Percentiles rank a stretch among this genome's conserved stretches.
Evolutionary conservation across 1,139 yeast genomes (phyloP).

Genomic region (Tardiomyces blankii): DNA sequence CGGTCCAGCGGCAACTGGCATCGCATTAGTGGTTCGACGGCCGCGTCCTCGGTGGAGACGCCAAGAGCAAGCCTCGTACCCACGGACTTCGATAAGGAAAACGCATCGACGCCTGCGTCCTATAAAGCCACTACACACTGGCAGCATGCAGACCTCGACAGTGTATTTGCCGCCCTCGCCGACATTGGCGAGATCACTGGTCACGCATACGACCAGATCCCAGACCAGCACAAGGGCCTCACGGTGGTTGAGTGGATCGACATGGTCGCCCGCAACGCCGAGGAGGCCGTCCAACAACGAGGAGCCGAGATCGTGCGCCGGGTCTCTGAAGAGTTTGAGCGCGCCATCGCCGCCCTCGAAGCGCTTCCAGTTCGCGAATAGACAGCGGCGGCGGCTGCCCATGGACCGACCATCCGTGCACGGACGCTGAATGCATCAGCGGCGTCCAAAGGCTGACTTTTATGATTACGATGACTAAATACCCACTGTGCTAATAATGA

Average conservation of each 20-base stretch:
- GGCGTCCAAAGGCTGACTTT: no score
- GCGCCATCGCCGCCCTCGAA: conserved; percentile 16
- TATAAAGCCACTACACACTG: conserved; percentile 8
- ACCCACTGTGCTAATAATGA: no score
- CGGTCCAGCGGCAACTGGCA: background rate
- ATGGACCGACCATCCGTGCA: background rate
- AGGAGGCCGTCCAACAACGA: conserved; percentile 19
- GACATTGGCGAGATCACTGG: conserved; percentile 33
- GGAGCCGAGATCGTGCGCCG: conserved; percentile 24
- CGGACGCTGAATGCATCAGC: background rate
- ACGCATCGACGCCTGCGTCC: background rate
- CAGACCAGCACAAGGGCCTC: conserved; percentile 57
- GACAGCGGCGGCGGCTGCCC: no score
- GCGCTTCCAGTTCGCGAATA: conserved; percentile 6
- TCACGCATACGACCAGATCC: conserved; percentile 37
- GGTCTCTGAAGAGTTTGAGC: conserved; percentile 16
- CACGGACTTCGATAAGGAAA: background rate
- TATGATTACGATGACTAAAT: no score
- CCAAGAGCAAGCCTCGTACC: background rate
- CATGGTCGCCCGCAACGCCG: conserved; percentile 29
- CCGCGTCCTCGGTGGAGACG: background rate
- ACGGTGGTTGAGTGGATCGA: conserved; percentile 61
- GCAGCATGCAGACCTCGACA: conserved; percentile 20
- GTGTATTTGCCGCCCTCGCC: conserved; percentile 27
- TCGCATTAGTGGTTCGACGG: background rate